Evolutionary conservation across 2,329 filamentous ascomycete genomes (phyloP), one percentile per base, ranked within the genome.

Genomic region (Beauveria varroae): DNA sequence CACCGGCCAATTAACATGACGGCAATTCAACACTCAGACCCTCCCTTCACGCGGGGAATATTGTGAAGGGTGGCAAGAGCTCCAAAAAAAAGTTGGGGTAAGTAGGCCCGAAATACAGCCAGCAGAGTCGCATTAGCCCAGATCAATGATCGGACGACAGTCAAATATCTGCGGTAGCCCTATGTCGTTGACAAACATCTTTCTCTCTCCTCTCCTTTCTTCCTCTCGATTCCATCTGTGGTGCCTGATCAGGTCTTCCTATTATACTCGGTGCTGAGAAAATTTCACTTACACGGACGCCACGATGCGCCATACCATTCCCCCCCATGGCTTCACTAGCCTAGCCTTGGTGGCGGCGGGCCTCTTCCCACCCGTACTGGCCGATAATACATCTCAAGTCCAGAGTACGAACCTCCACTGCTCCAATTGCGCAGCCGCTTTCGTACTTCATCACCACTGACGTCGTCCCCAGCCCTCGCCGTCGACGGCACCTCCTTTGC

Each of bases 401-500:
- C 34, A 62, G 30, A 53, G 60, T 62, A 57, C 18, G 60, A 28
- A 22, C 7, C 26, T 43, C 40, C 12, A 12, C 10, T 16, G 20
- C 20, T 10, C 12, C 5, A 22, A 44, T 24, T 20, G 3, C 24
- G 12, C 1, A 7, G 4, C 6, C 20, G 8, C 22, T 8, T 24
- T 20, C 24, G 7, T 3, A 24, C 24, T 34, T 10, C n/a, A 40
- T 20, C 2, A 8, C 18, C 20, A 22, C 58, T 51, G 24, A 55
- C 54, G 2, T 14, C 8, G 14, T 43, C 7, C 22, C 22, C 65
- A 84, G 82, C 77, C 43, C 77, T 86, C 60, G 75, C 76, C 24
- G 81, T 81, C n/a, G 71, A 82, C 5, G 82, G 81, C 10, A 79
- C 74, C 3, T 79, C 78, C 18, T 87, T 87, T 64, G 77, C 81